Base-by-base conservation (phyloP, 371 early-diverging fungal genomes). In the Rhizopus arrhizus region DNA sequence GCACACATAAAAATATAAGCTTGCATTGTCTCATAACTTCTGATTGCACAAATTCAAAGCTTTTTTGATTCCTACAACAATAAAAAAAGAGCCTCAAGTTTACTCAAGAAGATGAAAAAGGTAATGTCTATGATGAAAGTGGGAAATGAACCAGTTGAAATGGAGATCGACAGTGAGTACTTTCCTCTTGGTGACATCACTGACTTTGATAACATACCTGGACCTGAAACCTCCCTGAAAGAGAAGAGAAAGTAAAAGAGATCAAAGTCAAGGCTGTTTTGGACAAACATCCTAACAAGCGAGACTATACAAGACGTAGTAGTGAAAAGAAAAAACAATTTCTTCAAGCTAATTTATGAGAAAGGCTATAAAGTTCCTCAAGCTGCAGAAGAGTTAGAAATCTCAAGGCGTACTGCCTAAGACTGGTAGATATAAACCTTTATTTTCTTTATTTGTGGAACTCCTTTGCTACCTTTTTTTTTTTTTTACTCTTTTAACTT, bases 121-220 rank as follows among this genome's bases (percentile, higher is more conserved):
- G 58, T 16, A 57, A 57, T 48, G 48, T 22, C 4, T 57, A 47
- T 48, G 49, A 43, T 46, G 56, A 56, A 56, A 56, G 34, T 33
- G 46, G n/a, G 47, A 56, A 43, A 56, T 42, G 33, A 45, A 15
- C 45, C 56, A 56, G 45, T 43, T 55, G 28, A 55, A 55, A 55
- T 55, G 46, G 56, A 55, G 56, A 31, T 56, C 34, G 45, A 56
- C 22, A 56, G 45, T 56, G 41, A 56, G 13, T 45, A 45, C n/a
- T 43, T 43, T n/a, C n/a, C 56, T 56, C 56, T 56, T 42, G 56
- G 34, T 56, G 56, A 32, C 33, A 45, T 38, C 54, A 53, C 41
- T 42, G 31, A 33, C 41, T 42, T 53, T 13, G 54, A 53, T 53
- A 53, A 22, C 31, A 12, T 43, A 45, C n/a, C n/a, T 55, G 56